Percentiles rank a stretch among this genome's conserved stretches.
phyloP scores from a whole-genome alignment of 352 stramenopile genomes.

The Globisporangium polare region DNA sequence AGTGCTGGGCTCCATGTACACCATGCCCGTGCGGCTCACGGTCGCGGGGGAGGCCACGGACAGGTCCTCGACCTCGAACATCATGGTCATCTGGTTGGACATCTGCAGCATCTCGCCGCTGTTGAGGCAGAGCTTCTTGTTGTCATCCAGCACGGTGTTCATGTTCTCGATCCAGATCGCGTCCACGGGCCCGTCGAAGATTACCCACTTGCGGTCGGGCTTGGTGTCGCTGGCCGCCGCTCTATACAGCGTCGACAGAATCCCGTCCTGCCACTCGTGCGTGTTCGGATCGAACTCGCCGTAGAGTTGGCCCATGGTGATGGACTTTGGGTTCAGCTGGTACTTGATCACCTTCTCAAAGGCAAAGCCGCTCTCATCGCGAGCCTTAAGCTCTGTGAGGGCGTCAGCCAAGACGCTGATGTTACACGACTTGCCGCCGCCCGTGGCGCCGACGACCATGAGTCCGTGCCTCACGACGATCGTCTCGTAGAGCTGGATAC shows the following conservation, averaged over 20 bases:
- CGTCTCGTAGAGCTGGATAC: slow-evolving; percentile 94
- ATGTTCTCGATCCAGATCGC: slow-evolving; percentile 97
- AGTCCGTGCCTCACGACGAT: slow-evolving; percentile 94
- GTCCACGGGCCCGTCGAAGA: slow-evolving; percentile 94
- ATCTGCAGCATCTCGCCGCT: slow-evolving; percentile 95
- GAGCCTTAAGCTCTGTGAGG: slow-evolving; percentile 81
- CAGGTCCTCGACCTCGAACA: slow-evolving; percentile 97
- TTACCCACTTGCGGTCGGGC: slow-evolving; percentile 92
- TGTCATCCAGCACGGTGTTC: slow-evolving; percentile 96
- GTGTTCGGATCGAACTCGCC: slow-evolving; percentile 94
- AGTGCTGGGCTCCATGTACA: slow-evolving; percentile 95
- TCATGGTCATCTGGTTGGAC: slow-evolving; percentile 96
- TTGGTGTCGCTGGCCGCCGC: slow-evolving; percentile 84
- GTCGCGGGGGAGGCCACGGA: slow-evolving; percentile 92
- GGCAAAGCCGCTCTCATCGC: slow-evolving; percentile 75
- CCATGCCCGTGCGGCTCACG: slow-evolving; percentile 93
- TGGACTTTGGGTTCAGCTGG: slow-evolving; percentile 94
- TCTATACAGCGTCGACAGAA: slow-evolving; percentile 93
- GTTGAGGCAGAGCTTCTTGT: slow-evolving; percentile 94
- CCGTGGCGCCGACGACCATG: slow-evolving; percentile 93
- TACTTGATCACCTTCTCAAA: slow-evolving; percentile 90
- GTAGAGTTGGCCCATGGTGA: slow-evolving; percentile 95
- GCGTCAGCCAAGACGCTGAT: slow-evolving; percentile 90
- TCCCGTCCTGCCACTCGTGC: slow-evolving; percentile 95
- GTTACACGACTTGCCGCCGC: slow-evolving; percentile 88